Evolutionary conservation across 108 stramenopile genomes (phyloP), one percentile per base, ranked within the genome.

Genomic region (Skeletonema menzelii): DNA sequence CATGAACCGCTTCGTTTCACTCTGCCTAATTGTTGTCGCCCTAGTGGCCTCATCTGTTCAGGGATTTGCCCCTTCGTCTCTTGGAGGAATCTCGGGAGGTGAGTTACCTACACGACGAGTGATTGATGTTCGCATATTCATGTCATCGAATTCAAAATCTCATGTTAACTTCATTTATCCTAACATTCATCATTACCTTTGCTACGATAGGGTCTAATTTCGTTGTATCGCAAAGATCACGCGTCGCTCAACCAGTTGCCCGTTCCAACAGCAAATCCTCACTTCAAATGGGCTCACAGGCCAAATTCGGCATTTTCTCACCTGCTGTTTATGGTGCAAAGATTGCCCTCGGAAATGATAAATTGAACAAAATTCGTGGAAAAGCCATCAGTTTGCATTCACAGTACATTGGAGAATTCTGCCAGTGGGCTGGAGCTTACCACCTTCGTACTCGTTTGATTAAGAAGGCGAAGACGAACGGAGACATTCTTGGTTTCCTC

Each of bases 231-330:
- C 92, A 90, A 73, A 71, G 88, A 81, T 53, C 76, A 8, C 66
- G 77, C 5, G 58, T 77, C 13, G 73, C 61, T 20, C 72, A 75
- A 59, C 76, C 84, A 27, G 55, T 67, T 2, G 56, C 75, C 46
- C 69, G 85, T 60, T 65, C 72, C 59, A 65, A 66, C 77, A 49
- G 70, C 77, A 34, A 47, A 26, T 58, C 65, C 63, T 49, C 59
- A 22, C 75, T 94, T 42, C 85, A 82, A 56, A 91, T 91, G 91
- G 91, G 91, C 65, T 84, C 83, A 27, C 69, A 82, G 75, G 92
- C 97, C 56, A 99, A 97, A 79, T 99, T 99, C 75, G 98, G 98
- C 37, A 65, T 97, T 24, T 99, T 97, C 84, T 97, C 96, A 32
- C 97, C 97, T 27, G 98, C 96, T n/a, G 98, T 97, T 7, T 94